A percentile compares a stretch with the other conserved stretches of the same genome.
phyloP scores from a whole-genome alignment of 2,329 filamentous ascomycete species.

The Fusarium nodosum region DNA sequence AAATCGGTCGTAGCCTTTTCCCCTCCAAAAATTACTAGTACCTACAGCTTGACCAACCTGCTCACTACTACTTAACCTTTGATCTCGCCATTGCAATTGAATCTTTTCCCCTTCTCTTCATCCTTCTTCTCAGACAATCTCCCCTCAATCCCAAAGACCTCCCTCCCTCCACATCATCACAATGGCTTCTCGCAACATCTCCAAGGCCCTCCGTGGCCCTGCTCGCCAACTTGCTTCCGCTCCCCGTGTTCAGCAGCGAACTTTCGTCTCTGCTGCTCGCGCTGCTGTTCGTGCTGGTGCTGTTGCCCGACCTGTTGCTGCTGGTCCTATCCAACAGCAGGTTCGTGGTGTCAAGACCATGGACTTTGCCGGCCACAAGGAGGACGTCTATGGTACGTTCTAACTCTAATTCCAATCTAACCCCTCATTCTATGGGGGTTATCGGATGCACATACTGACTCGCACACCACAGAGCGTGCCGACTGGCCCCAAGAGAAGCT shows the following conservation, averaged over 20 bases:
- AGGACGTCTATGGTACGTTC: conserved; percentile 87
- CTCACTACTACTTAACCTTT: conserved; percentile 47
- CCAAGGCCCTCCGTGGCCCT: conserved; percentile 74
- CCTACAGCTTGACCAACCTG: conserved; percentile 36
- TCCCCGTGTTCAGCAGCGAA: conserved; percentile 72
- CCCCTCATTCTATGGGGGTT: neutral
- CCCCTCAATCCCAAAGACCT: conserved; percentile 36
- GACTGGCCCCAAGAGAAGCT: conserved; percentile 99
- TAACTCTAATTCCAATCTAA: conserved; percentile 4
- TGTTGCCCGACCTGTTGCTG: conserved; percentile 65
- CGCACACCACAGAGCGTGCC: conserved; percentile 79
- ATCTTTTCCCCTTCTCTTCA: conserved; percentile 40
- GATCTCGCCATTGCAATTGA: conserved; percentile 42
- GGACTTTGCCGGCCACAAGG: conserved; percentile 96
- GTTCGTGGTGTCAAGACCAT: conserved; percentile 96
- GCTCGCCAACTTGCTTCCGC: conserved; percentile 71
- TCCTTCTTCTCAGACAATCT: conserved; percentile 50
- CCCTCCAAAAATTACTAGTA: conserved; percentile 20
- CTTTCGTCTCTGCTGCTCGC: conserved; percentile 72
- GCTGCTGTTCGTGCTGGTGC: conserved; percentile 68
- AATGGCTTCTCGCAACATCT: conserved; percentile 85
- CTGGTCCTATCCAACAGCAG: conserved; percentile 74
- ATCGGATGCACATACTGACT: conserved; percentile 45
- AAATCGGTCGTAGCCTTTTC: conserved; percentile 43
- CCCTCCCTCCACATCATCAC: conserved; percentile 56